Evolutionary conservation across 805 yeast genomes (phyloP).

Genomic region (Ogataea corticis): DNA sequence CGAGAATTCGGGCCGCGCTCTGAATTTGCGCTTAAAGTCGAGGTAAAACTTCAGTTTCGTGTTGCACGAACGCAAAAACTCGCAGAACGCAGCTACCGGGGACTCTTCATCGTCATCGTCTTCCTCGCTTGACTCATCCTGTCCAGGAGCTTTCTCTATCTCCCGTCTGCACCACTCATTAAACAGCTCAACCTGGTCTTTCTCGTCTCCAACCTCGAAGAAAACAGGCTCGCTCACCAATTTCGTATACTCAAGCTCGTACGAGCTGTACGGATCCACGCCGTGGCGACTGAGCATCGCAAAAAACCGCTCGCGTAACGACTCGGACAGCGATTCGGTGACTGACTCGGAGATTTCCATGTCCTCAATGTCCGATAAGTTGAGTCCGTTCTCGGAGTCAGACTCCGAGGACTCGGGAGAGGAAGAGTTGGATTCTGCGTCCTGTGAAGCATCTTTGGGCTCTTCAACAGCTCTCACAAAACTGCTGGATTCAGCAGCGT

Average conservation of each 20-base stretch:
- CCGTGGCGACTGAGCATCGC: conserved; percentile 13
- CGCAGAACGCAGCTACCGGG: conserved; percentile 10
- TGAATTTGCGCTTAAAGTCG: conserved; percentile 29
- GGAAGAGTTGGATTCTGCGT: no score
- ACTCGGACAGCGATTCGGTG: no score
- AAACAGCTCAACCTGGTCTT: conserved; percentile 21
- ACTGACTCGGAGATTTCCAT: neutral
- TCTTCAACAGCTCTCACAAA: no score
- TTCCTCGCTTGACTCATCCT: conserved; percentile 1
- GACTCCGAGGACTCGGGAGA: neutral
- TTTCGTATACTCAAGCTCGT: conserved; percentile 24
- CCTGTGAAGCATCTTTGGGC: no score
- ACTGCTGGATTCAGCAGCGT: no score
- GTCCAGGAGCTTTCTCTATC: neutral
- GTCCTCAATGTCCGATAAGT: conserved; percentile 19
- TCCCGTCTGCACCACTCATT: conserved; percentile 23
- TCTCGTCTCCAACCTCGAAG: conserved; percentile 21
- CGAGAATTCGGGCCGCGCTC: conserved; percentile 14
- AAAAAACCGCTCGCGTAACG: conserved; percentile 13
- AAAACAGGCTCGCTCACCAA: conserved; percentile 26
- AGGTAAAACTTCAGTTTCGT: conserved; percentile 25
- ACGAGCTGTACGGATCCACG: conserved; percentile 24
- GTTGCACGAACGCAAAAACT: conserved; percentile 10
- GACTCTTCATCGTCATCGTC: conserved; percentile 1
- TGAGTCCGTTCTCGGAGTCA: conserved; percentile 15